A percentile compares a stretch with the other conserved stretches of the same genome.
Conservation (phyloP, 108 stramenopile genomes). For the Nannochloropsis granulata region DNA sequence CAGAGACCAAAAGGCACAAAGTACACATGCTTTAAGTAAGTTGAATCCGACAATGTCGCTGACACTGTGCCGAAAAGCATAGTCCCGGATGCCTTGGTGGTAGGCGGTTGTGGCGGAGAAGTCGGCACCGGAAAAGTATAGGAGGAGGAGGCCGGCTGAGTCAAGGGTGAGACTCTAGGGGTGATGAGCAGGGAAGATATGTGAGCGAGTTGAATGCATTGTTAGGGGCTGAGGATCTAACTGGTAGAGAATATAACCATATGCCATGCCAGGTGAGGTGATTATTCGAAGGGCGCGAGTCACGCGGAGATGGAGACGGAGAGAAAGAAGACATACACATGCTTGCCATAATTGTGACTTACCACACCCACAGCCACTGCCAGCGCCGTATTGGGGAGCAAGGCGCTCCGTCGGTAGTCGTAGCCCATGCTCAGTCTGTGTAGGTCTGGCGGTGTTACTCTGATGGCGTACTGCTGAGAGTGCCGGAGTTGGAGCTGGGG, state of each 20-base stretch:
- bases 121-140: background rate
- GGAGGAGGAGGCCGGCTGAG: background rate
- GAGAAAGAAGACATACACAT: no score
- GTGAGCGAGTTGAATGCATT: no score
- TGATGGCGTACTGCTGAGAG: no score
- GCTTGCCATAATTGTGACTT: background rate
- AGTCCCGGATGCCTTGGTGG: background rate
- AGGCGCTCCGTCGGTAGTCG: background rate
- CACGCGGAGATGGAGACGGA: no score
- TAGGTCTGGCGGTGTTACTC: no score
- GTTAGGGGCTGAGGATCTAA: no score
- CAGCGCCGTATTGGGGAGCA: background rate
- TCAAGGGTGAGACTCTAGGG: background rate
- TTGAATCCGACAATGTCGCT: background rate
- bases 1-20: background rate
- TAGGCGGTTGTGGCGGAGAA: background rate
- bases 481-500: no score
- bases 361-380: background rate
- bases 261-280: no score
- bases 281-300: no score
- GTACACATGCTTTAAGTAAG: background rate
- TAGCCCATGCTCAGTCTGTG: background rate
- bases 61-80: background rate
- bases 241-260: no score
- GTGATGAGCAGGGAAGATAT: background rate